These are phyloP conservation scores for Podaxis mareebaensis DNA, from an alignment of 768 basidiomycete species.

Conservation along the genomic window DNA sequence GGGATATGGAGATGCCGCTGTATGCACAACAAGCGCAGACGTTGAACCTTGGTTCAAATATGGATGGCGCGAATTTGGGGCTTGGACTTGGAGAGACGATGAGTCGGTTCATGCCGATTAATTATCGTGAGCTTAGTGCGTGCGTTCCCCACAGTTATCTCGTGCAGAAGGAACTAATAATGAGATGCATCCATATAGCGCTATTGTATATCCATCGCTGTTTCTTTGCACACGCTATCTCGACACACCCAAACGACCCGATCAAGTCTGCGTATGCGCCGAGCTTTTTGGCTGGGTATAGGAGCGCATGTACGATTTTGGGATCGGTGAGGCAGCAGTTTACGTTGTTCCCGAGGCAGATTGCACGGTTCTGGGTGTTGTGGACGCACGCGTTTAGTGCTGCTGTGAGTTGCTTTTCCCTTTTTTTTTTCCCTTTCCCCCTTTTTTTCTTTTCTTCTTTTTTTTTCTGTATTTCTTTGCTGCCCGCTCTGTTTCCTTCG, in stretches of 20 bases:
- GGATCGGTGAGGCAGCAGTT: conserved; percentile 49
- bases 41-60: not conserved
- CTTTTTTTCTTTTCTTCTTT: not conserved
- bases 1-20: conserved; percentile 65
- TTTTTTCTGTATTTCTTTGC: too few relatives aligned
- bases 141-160: conserved; percentile 10
- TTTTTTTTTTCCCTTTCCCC: not conserved
- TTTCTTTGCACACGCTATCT: conserved; percentile 74
- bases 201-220: conserved; percentile 73
- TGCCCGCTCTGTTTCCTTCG: too few relatives aligned
- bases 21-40: conserved; percentile 49
- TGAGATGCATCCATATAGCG: conserved; percentile 36
- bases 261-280: conserved; percentile 68
- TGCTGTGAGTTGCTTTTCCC: conserved; percentile 35
- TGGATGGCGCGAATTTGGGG: conserved; percentile 38
- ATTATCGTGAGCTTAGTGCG: conserved; percentile 72
- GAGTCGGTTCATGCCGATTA: conserved; percentile 74
- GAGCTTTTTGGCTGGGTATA: conserved; percentile 68
- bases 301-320: conserved; percentile 63
- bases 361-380: conserved; percentile 68
- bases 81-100: conserved; percentile 60
- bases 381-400: conserved; percentile 76
- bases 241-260: conserved; percentile 63
- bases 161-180: not conserved
- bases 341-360: conserved; percentile 52